Base-by-base conservation (phyloP, 139 green algal species). In the Edaphochlamys debaryana region DNA sequence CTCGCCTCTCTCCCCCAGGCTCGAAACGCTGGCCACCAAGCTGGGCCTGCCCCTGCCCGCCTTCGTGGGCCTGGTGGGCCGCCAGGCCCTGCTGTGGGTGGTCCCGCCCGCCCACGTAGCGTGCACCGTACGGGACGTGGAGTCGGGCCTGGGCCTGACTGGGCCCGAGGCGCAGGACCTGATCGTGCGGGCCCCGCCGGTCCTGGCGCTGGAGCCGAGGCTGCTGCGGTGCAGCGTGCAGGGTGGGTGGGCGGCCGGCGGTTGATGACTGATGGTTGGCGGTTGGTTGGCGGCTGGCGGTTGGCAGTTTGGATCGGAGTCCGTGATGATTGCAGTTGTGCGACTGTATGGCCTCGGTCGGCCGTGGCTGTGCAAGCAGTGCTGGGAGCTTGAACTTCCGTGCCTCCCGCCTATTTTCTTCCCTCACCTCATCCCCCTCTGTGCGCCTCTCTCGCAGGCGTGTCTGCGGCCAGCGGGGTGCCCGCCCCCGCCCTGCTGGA, bases 61-160 rank as follows among this genome's bases (percentile, higher is more conserved):
- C 62, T 19, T 80, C 48, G 87, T 85, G n/a, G 42, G 30, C 3
- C 86, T 91, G 67, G 34, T 91, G 42, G 82, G 56, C 1, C 66
- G 40, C 8, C 87, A 91, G 83, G 50, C 87, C 37, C 83, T 91
- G 83, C 63, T 91, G 79, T 88, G 83, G 87, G 73, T 86, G 20
- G 63, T 91, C 9, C 63, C 60, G 40, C 83, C 79, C n/a, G 30
- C 45, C 56, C 78, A 88, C 32, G 56, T 91, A 13, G 32, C 40
- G 27, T 29, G 25, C 9, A 58, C 37, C n/a, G 54, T 87, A 37
- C 54, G 77, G 8, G 54, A 70, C 22, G 25, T 90, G 38, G 66
- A 77, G 0, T 32, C 11, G 0, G 34, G 38, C 0, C 54, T 86
- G 32, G 86, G 86, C 0, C 70, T 87, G 4, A 34, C 4, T 5